phyloP scores from a whole-genome alignment of 108 stramenopile species.

The Pseudonitzschia delicatissima region DNA sequence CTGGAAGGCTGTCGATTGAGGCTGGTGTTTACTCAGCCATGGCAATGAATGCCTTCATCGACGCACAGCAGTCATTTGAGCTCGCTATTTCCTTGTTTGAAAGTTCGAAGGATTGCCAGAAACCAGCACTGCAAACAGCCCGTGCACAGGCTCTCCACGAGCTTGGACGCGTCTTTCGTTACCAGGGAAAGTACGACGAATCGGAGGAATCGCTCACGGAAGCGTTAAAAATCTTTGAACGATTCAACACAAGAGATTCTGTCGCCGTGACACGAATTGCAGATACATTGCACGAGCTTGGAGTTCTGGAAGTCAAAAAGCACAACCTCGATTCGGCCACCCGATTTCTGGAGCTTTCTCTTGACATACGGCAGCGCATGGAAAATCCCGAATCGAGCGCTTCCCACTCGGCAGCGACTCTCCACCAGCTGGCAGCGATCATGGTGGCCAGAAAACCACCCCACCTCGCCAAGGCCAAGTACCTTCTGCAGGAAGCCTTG shows the following conservation, averaged over 20 bases:
- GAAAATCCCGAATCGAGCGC: constrained; percentile 21
- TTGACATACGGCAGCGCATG: constrained; percentile 40
- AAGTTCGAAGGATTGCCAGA: constrained; percentile 4
- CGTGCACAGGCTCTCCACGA: constrained; percentile 44
- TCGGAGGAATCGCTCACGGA: constrained; percentile 34
- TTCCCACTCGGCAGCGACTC: constrained; percentile 48
- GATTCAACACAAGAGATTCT: constrained; percentile 15
- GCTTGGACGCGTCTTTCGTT: constrained; percentile 44
- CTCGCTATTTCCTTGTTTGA: constrained; percentile 42
- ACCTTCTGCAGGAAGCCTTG: constrained; percentile 52
- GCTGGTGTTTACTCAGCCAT: constrained; percentile 60
- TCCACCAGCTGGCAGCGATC: constrained; percentile 66
- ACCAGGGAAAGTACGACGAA: constrained; percentile 46
- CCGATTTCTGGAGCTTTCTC: constrained; percentile 34
- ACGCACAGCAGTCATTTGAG: constrained; percentile 52
- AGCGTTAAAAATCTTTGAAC: constrained; percentile 28
- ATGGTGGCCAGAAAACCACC: constrained; percentile 62
- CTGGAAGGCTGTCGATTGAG: constrained; percentile 48
- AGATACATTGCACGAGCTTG: constrained; percentile 56
- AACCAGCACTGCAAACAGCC: constrained; percentile 15
- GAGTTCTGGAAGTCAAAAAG: constrained; percentile 59
- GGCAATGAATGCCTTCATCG: constrained; percentile 61
- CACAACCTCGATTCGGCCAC: constrained; percentile 57
- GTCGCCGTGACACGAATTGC: constrained; percentile 8
- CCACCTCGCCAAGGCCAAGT: constrained; percentile 45